A percentile compares a stretch with the other conserved stretches of the same genome.
These are phyloP conservation scores for Penicillium verrucosum DNA, from an alignment of 2,329 filamentous ascomycete species.

Conservation along the genomic window DNA sequence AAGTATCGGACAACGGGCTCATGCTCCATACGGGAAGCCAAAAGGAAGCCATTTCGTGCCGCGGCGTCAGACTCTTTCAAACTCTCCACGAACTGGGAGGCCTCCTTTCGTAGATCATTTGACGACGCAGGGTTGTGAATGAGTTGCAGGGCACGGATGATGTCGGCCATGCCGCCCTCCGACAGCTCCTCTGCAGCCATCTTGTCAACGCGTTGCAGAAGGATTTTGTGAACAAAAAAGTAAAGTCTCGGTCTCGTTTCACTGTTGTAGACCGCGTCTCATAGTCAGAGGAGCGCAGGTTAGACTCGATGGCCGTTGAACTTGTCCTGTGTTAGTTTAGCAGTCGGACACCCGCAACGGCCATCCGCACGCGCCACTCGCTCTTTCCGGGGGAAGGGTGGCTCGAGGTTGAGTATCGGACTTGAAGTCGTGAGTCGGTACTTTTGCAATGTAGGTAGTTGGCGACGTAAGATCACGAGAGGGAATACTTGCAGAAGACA, in stretches of 20 bases:
- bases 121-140: conserved; percentile 79
- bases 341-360: conserved; percentile 25
- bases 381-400: conserved; percentile 2
- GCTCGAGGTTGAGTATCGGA: not conserved
- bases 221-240: not conserved
- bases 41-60: conserved; percentile 76
- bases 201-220: conserved; percentile 8
- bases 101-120: conserved; percentile 77
- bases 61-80: conserved; percentile 77
- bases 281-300: not conserved
- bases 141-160: conserved; percentile 80
- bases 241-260: not conserved
- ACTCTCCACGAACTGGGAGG: conserved; percentile 79
- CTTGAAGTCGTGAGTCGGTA: not conserved
- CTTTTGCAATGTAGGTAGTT: not conserved
- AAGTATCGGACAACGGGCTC: conserved; percentile 86
- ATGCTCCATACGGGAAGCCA: conserved; percentile 73
- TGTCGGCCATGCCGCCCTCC: conserved; percentile 47
- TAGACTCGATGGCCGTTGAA: conserved; percentile 22
- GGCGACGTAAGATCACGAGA: conserved; percentile 2
- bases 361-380: conserved; percentile 16
- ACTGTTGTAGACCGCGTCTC: not conserved
- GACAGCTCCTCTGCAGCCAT: conserved; percentile 39
- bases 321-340: conserved; percentile 17
- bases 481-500: conserved; percentile 9